Percentiles rank a stretch among this genome's conserved stretches.
phyloP scores from a whole-genome alignment of 78 protist species.

The Parvularia atlantis region DNA sequence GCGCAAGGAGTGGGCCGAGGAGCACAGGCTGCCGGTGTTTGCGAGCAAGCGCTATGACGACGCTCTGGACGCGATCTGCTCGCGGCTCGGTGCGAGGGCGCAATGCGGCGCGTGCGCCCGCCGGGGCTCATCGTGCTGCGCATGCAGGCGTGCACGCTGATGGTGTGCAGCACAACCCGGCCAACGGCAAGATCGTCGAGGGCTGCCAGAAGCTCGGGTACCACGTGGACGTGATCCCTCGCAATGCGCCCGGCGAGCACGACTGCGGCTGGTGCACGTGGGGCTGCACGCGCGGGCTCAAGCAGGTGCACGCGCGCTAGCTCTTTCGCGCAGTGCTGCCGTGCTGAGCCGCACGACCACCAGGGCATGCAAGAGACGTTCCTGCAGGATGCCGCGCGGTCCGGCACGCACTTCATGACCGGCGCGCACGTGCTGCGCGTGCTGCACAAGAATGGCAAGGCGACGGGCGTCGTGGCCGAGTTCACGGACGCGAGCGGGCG shows the following conservation, averaged over 20 bases:
- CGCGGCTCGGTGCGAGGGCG: slow-evolving; percentile 24
- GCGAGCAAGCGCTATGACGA: background rate
- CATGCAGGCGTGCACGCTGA: slow-evolving; percentile 7
- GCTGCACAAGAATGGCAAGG: background rate
- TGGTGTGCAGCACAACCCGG: slow-evolving; percentile 18
- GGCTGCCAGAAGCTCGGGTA: background rate
- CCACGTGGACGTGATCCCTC: background rate
- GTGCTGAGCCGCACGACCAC: background rate
- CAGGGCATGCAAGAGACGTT: no score
- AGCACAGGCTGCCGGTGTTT: slow-evolving; percentile 17
- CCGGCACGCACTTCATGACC: background rate
- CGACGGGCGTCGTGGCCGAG: background rate
- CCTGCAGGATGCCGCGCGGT: background rate
- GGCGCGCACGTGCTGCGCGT: background rate
- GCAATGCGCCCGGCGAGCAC: background rate
- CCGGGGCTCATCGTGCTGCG: slow-evolving; percentile 25
- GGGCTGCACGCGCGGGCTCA: background rate
- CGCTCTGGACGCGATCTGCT: slow-evolving; percentile 13
- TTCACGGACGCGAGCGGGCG: background rate
- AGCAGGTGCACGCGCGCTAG: background rate
- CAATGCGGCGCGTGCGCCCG: no score
- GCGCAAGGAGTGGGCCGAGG: slow-evolving; percentile 22
- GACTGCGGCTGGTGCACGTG: background rate
- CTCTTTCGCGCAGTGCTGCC: background rate
- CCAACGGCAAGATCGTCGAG: background rate